These are phyloP conservation scores for Guillardia theta DNA, from an alignment of 78 protist species.

Conservation along the genomic window DNA sequence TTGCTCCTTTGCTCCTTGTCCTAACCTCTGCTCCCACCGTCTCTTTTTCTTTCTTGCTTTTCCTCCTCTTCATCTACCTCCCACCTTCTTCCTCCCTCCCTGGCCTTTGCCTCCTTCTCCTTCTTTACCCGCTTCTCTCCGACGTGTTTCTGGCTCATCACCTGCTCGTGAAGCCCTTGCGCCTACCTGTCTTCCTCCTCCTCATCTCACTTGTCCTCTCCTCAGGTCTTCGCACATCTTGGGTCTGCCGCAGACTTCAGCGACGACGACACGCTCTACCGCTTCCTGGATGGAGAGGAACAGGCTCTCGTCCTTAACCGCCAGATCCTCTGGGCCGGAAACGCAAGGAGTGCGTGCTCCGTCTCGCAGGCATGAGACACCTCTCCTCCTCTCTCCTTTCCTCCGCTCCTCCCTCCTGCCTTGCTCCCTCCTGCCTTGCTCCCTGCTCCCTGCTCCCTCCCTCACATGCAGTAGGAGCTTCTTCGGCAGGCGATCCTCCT, in stretches of 20 bases:
- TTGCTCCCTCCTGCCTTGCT: neutral
- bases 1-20: neutral
- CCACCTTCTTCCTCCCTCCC: neutral
- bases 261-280: conserved; percentile 34
- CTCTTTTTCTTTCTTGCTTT: too few relatives aligned
- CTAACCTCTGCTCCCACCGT: too few relatives aligned
- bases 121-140: neutral
- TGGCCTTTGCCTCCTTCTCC: neutral
- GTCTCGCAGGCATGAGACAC: neutral
- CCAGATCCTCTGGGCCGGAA: conserved; percentile 33
- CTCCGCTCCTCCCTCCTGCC: neutral
- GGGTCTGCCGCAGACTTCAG: conserved; percentile 30
- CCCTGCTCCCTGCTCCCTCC: neutral
- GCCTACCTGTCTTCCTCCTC: too few relatives aligned
- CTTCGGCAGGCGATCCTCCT: neutral
- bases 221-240: neutral
- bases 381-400: neutral
- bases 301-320: neutral
- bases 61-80: neutral
- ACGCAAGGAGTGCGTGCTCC: neutral
- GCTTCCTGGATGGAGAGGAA: neutral
- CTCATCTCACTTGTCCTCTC: too few relatives aligned
- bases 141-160: too few relatives aligned
- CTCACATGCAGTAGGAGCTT: neutral
- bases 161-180: too few relatives aligned